Percentiles rank a stretch among this genome's conserved stretches.
phyloP scores from a whole-genome alignment of 2,329 filamentous ascomycete genomes.

The Cladosporium sp. region DNA sequence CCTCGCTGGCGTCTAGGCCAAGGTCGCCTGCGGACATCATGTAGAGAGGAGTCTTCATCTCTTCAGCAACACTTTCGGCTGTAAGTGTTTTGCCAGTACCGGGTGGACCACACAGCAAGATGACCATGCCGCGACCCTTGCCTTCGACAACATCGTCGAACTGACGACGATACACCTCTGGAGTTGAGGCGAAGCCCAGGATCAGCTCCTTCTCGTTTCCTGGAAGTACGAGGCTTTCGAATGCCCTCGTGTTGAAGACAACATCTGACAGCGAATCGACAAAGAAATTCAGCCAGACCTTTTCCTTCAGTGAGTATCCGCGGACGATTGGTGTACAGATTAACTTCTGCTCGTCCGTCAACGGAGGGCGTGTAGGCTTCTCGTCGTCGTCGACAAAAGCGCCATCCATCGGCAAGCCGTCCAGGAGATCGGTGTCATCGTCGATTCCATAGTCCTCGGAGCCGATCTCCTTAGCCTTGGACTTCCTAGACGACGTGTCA shows the following conservation, averaged over 20 bases:
- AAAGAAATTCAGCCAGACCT: conserved; percentile 45
- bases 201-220: conserved; percentile 45
- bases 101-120: conserved; percentile 52
- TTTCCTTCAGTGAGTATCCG: conserved; percentile 44
- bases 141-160: conserved; percentile 55
- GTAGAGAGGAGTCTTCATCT: conserved; percentile 51
- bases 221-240: too few species aligned
- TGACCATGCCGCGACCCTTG: conserved; percentile 55
- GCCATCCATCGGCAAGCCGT: too few species aligned
- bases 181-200: conserved; percentile 48
- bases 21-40: conserved; percentile 53
- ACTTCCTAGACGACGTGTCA: background rate
- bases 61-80: conserved; percentile 23
- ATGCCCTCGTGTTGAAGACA: conserved; percentile 41
- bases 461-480: background rate
- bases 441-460: background rate
- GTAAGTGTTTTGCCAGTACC: conserved; percentile 57
- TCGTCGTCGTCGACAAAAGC: conserved; percentile 29
- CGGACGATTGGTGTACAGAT: conserved; percentile 35
- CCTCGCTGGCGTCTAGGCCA: conserved; percentile 41
- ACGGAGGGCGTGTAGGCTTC: conserved; percentile 25
- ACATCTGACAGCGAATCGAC: conserved; percentile 45
- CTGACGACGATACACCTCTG: conserved; percentile 39
- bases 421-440: too few species aligned
- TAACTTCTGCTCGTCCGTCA: conserved; percentile 37